Evolutionary conservation across 805 yeast genomes (phyloP), one percentile per base, ranked within the genome.

Genomic region (Pichia membranifaciens): DNA sequence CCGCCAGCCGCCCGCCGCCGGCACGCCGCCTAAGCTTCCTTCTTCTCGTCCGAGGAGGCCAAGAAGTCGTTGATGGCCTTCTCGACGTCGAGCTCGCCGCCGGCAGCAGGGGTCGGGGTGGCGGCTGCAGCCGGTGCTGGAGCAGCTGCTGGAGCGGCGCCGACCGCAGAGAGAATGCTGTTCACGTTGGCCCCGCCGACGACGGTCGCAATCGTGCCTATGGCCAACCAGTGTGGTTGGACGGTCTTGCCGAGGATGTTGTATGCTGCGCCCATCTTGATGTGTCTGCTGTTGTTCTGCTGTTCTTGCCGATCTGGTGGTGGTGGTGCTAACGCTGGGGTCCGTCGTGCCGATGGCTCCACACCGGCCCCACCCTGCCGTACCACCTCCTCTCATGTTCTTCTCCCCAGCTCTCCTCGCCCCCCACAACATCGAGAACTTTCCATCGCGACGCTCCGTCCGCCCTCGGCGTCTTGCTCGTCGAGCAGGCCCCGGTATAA

Each of bases 161-260:
- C 72, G 54, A 76, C 72, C 23, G 79, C 71, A 9, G 59, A 52
- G 4, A 59, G 44, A n/a, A 57, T 43, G 25, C 58, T 42, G 43
- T 43, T 45, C 6, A 57, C 21, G 38, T 44, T 48, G 48, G 80
- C 56, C 50, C 69, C 74, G 46, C 82, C 77, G 45, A 77, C 79
- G 43, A 87, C 83, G 34, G 82, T 64, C 51, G 81, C 78, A 59
- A 90, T 72, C 41, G 96, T 88, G 56, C 84, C 91, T 57, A 89
- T 68, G 23, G 96, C 85, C 66, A 90, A 78, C 62, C 79, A 84
- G 72, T 88, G 90, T 53, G 97, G 78, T 60, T 79, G 88, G 58
- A 89, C 81, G 55, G 84, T 71, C 70, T 78, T 86, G 54, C 98
- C 98, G 59, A 88, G 73, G 61, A 90, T 84, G 55, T 72, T 73